phyloP scores from a whole-genome alignment of 2,329 filamentous ascomycete genomes.

The Dothidotthia symphoricarpi region DNA sequence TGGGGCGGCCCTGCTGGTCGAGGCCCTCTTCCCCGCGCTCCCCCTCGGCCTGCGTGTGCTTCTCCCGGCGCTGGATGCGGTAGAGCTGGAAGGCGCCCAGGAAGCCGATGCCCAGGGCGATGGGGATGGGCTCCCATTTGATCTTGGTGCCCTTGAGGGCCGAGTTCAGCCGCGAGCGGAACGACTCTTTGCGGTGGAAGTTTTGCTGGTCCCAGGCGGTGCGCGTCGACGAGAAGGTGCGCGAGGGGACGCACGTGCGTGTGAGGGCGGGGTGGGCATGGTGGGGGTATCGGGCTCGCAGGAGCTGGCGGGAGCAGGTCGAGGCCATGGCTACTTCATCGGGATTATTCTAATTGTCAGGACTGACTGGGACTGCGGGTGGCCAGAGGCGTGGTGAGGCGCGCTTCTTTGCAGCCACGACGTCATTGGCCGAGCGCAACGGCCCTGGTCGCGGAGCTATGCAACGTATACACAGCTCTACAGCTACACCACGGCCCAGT shows the following conservation, averaged over 20 bases:
- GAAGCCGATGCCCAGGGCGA: conserved; percentile 81
- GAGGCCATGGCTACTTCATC: conserved; percentile 32
- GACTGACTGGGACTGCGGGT: too few relatives aligned
- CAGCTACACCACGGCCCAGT: too few relatives aligned
- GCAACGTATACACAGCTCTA: too few relatives aligned
- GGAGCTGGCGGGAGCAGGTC: conserved; percentile 27
- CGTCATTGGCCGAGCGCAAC: too few relatives aligned
- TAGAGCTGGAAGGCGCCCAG: conserved; percentile 82
- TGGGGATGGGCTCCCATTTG: conserved; percentile 87
- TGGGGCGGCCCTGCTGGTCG: conserved; percentile 45
- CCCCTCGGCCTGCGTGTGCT: conserved; percentile 42
- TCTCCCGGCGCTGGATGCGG: conserved; percentile 61
- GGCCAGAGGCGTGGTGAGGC: too few relatives aligned
- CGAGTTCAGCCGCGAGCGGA: conserved; percentile 56
- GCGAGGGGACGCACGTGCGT: conserved; percentile 23
- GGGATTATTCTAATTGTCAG: too few relatives aligned
- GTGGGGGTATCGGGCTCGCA: conserved; percentile 18
- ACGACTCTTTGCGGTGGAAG: conserved; percentile 52
- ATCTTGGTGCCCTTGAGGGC: conserved; percentile 65
- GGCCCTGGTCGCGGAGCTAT: too few relatives aligned
- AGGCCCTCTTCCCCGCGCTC: conserved; percentile 48
- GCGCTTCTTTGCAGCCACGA: too few relatives aligned
- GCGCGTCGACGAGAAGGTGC: conserved; percentile 41
- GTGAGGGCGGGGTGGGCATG: conserved; percentile 11
- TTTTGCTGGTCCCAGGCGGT: conserved; percentile 44